Conservation (phyloP, 2,329 filamentous ascomycete genomes). For the Nemania bipapillata region DNA sequence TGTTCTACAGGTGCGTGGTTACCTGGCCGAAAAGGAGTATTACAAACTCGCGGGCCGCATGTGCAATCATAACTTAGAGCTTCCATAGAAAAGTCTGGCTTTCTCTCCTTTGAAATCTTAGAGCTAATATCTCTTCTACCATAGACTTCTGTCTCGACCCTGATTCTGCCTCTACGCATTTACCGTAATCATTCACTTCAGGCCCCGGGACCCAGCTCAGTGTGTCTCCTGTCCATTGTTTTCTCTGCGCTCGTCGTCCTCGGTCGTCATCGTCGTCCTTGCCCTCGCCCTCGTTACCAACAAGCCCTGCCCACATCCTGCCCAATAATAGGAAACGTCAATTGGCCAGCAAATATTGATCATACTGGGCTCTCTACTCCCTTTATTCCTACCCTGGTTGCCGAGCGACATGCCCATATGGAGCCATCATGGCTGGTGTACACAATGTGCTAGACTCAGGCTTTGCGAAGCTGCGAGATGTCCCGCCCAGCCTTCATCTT, state of each 20-base stretch:
- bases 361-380: neutral
- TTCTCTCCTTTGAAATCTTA: neutral
- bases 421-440: slow-evolving; percentile 46
- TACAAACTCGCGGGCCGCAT: neutral
- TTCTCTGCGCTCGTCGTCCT: neutral
- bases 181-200: neutral
- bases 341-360: neutral
- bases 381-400: neutral
- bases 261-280: too few relatives aligned
- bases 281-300: neutral
- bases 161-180: neutral
- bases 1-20: slow-evolving; percentile 6
- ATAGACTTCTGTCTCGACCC: neutral
- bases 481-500: slow-evolving; percentile 60
- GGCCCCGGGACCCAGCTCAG: neutral
- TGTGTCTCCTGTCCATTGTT: neutral
- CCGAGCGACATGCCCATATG: slow-evolving; percentile 42
- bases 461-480: slow-evolving; percentile 44
- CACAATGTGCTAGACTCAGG: slow-evolving; percentile 44
- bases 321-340: neutral
- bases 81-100: neutral
- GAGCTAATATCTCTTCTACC: slow-evolving; percentile 16
- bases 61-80: neutral
- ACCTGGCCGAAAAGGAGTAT: neutral
- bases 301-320: neutral